Evolutionary conservation across 2,329 filamentous ascomycete species (phyloP), one percentile per base, ranked within the genome.

Genomic region (Cordyceps pruinosa): DNA sequence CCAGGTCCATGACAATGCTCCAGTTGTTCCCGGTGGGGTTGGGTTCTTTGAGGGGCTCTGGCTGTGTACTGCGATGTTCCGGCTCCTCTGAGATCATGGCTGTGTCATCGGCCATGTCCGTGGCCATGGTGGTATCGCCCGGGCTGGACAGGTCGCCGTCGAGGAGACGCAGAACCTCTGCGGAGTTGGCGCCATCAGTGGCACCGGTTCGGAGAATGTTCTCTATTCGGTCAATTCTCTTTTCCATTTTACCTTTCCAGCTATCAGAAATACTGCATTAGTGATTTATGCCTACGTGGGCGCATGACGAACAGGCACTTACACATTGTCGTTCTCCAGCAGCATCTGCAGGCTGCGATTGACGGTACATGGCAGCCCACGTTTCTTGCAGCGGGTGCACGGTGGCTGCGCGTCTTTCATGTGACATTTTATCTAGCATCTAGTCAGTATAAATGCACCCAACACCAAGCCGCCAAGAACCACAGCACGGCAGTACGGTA

Each of bases 341-440:
- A 75, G 62, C 67, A 72, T 75, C 57, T 75, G 72, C 32, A 75
- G 57, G 59, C 69, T 73, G 41, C 71, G 66, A 57, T 74, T 74
- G 25, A 75, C 71, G 1, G 69, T 70, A 50, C 73, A 75, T 7
- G 70, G 64, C 15, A 75, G 58, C 30, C 70, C 70, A 46, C 71
- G 64, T 57, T 72, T 73, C 61, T 69, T 70, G 63, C 73, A 75
- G 34, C 73, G 62, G 3, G 66, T 65, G 61, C 73, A 75, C 5
- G 72, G 73, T 15, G 69, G 65, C 41, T 71, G 65, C 6, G 66
- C 65, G 54, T 70, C 67, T 48, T 62, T 60, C 71, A 75, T 74
- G 56, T 73, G 67, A 57, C 73, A 75, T 68, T 74, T 74, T 48
- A 57, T 74, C 69, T 68, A 68, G 35, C 46, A 32, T 25, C 2